Evolutionary conservation across 2,329 filamentous ascomycete species (phyloP).

Genomic region (Hypomyces rosellus): DNA sequence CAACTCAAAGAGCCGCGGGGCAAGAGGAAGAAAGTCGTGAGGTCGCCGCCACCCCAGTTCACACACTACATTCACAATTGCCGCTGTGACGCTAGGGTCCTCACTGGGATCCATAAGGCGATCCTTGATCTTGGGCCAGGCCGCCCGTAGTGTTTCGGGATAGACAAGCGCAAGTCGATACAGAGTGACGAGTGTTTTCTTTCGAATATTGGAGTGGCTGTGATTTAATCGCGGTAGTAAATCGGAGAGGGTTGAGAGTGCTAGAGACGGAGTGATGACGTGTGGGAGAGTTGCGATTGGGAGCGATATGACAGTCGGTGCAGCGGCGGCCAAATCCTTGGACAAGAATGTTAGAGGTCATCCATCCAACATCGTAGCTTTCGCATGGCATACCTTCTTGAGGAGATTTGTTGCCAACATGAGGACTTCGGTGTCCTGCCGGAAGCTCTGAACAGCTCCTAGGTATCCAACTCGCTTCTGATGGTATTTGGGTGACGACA

Average conservation of each 20-base stretch:
- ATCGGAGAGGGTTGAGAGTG: constrained; percentile 82
- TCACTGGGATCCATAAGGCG: constrained; percentile 83
- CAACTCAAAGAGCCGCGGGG: constrained; percentile 85
- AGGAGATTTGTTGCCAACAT: constrained; percentile 96
- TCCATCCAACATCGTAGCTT: background rate
- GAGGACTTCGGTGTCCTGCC: constrained; percentile 89
- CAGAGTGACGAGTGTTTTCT: constrained; percentile 92
- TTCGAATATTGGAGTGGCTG: constrained; percentile 77
- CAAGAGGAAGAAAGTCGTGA: constrained; percentile 86
- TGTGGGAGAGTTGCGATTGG: constrained; percentile 89
- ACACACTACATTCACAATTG: constrained; percentile 94
- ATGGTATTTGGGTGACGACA: constrained; percentile 90
- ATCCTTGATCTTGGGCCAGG: constrained; percentile 97
- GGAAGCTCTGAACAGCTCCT: constrained; percentile 91
- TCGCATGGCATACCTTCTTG: constrained; percentile 62
- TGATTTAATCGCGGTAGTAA: constrained; percentile 81
- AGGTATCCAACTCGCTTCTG: constrained; percentile 96
- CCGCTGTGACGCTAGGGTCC: constrained; percentile 87
- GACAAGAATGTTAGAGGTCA: background rate
- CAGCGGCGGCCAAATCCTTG: constrained; percentile 64
- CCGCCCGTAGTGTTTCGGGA: constrained; percentile 82
- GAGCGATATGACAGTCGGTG: constrained; percentile 71
- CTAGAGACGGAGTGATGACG: constrained; percentile 86
- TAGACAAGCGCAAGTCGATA: constrained; percentile 95
- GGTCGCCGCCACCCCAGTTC: constrained; percentile 92